Evolutionary conservation across 2,329 filamentous ascomycete genomes (phyloP).

Genomic region (Corynespora cassiicola): DNA sequence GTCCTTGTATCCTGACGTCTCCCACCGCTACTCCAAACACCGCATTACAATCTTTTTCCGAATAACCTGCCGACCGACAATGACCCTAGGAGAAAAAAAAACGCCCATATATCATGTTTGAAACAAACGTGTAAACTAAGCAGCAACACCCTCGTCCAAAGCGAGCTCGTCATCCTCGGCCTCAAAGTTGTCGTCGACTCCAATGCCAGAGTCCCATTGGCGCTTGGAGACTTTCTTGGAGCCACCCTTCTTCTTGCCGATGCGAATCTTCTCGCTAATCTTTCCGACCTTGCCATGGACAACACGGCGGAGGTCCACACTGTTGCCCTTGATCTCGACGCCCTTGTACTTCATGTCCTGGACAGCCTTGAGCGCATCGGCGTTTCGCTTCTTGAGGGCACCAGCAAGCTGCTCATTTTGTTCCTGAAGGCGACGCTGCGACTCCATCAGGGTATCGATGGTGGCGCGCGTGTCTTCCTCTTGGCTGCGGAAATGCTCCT

Average conservation of each 20-base stretch:
- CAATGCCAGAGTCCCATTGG: conserved; percentile 43
- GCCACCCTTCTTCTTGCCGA: conserved; percentile 39
- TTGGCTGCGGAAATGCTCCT: conserved; percentile 33
- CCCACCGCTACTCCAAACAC: too few relatives aligned
- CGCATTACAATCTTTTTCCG: too few relatives aligned
- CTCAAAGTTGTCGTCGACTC: conserved; percentile 29
- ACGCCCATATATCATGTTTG: too few relatives aligned
- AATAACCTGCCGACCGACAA: too few relatives aligned
- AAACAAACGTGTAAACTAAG: too few relatives aligned
- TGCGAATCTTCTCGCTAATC: conserved; percentile 38
- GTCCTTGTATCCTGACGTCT: too few relatives aligned
- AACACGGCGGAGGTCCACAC: conserved; percentile 33
- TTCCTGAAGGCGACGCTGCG: conserved; percentile 33
- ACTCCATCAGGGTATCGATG: conserved; percentile 36
- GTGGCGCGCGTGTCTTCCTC: conserved; percentile 36
- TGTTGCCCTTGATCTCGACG: conserved; percentile 33
- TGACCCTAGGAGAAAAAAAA: background rate
- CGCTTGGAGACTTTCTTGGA: conserved; percentile 31
- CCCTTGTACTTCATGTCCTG: conserved; percentile 42
- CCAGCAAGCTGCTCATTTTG: conserved; percentile 37
- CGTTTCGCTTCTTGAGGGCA: conserved; percentile 34
- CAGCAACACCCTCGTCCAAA: conserved; percentile 8
- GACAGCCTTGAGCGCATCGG: conserved; percentile 34
- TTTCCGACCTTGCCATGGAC: conserved; percentile 36
- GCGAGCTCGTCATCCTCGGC: conserved; percentile 22